Percentiles rank a stretch among this genome's conserved stretches.
These are phyloP conservation scores for Neofusicoccum sp. DNA, from an alignment of 2,329 filamentous ascomycete genomes.

Conservation along the genomic window DNA sequence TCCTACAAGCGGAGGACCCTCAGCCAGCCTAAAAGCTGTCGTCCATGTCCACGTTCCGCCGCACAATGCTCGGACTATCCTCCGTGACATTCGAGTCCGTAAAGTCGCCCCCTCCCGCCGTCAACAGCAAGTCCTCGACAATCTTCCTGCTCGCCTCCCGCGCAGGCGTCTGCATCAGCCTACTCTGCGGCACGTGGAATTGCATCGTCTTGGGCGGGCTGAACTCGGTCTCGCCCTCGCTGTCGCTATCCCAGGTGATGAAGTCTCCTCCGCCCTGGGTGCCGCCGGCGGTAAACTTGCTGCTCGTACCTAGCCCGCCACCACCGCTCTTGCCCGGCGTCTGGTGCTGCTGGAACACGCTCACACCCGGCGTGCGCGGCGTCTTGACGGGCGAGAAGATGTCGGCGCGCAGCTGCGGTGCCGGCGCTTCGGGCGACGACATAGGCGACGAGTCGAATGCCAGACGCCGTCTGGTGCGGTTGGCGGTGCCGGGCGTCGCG, in stretches of 20 bases:
- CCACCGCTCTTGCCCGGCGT: not conserved
- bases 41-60: constrained; percentile 45
- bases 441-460: constrained; percentile 46
- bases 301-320: not conserved
- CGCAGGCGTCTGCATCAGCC: constrained; percentile 76
- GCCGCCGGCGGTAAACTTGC: constrained; percentile 4
- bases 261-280: not conserved
- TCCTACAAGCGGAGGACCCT: not conserved
- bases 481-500: constrained; percentile 75
- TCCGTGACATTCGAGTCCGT: constrained; percentile 49
- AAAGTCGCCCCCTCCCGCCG: constrained; percentile 62
- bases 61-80: constrained; percentile 49
- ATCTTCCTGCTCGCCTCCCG: constrained; percentile 78
- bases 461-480: constrained; percentile 9
- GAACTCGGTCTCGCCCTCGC: constrained; percentile 57
- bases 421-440: constrained; percentile 66
- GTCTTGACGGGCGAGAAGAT: constrained; percentile 36
- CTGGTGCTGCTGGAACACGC: constrained; percentile 54
- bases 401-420: constrained; percentile 79
- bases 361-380: constrained; percentile 73
- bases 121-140: constrained; percentile 74
- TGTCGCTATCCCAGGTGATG: constrained; percentile 68
- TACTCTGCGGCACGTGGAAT: constrained; percentile 74
- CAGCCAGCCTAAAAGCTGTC: constrained; percentile 43
- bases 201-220: constrained; percentile 94